Conservation (phyloP, 306 rosid genomes). For the Geum urbanum region DNA sequence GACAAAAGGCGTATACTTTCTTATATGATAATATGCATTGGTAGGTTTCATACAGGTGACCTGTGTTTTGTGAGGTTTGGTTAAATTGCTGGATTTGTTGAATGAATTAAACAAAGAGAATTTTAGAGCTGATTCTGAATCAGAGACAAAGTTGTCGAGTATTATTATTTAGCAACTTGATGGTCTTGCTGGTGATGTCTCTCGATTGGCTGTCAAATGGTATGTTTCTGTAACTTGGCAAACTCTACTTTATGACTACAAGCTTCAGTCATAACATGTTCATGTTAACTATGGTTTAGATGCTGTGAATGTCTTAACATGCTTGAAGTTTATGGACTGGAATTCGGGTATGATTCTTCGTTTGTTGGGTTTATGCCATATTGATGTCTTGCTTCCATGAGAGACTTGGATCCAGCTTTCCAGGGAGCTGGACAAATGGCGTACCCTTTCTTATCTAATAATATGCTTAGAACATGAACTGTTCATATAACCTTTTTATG, state of each 20-base stretch:
- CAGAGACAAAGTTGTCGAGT: constrained; percentile 59
- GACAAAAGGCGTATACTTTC: constrained; percentile 99
- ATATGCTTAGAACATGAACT: constrained; percentile 28
- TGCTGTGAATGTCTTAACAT: too few species aligned
- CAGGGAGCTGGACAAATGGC: constrained; percentile 96
- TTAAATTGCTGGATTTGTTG: constrained; percentile 45
- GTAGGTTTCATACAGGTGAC: background rate
- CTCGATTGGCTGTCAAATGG: constrained; percentile 94
- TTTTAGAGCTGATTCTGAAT: constrained; percentile 75
- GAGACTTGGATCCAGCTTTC: constrained; percentile 93
- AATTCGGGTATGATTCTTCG: background rate
- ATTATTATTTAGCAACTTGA: constrained; percentile 89
- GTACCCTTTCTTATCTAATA: constrained; percentile 61
- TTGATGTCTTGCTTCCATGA: constrained; percentile 79
- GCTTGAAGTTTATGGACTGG: too few species aligned
- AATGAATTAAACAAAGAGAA: constrained; percentile 62
- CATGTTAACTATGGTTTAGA: too few species aligned
- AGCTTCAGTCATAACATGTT: too few species aligned
- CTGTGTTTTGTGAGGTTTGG: background rate
- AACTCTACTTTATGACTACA: too few species aligned
- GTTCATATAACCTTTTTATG: constrained; percentile 9
- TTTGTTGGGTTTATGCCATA: constrained; percentile 6
- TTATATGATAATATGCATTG: constrained; percentile 27
- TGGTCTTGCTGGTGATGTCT: constrained; percentile 89
- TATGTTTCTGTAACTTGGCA: constrained; percentile 7